Base-by-base conservation (phyloP, 2,329 filamentous ascomycete species). In the Colletotrichum sp. region DNA sequence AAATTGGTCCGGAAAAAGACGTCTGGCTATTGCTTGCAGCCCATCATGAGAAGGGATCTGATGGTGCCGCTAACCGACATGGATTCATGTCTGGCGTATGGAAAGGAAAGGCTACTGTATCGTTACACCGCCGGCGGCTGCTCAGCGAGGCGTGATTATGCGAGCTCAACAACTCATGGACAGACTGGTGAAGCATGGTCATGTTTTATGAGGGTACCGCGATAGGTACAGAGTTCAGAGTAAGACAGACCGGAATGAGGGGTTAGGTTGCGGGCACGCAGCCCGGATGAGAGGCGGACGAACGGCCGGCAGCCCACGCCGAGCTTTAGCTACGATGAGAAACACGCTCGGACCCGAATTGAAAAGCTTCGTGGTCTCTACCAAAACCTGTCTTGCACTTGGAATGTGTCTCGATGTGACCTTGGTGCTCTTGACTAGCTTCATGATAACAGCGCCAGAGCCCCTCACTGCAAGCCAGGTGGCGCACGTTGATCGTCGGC, bases 1-100 rank as follows among this genome's bases (percentile, higher is more conserved):
- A 58, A 21, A 31, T 27, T 68, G 72, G 69, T 73, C 33, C 24
- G 72, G 69, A 47, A 73, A 73, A 64, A 68, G 21, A 70, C 27
- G 9, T 33, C 47, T 65, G 58, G 58, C 31, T 74, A 59, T 64
- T 74, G 69, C 58, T 69, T 73, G 64, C 58, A 65, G 63, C 70
- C 33, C 65, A 73, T 65, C 58, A 59, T 15, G 34, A 21, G 5
- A n/a, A n/a, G 34, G 43, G 21, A 62, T 16, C 16, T 38, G 58
- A 68, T 69, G 58, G 59, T 33, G 63, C 36, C 27, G 33, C 27
- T 24, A 61, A 73, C 29, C 18, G 68, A 58, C 24, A 71, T 62
- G 62, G 27, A 15, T 34, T 71, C 54, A 57, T 71, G 68, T 57
- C 55, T 63, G 68, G 71, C 62, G 68, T 71, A 66, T 11, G 71